Base-by-base conservation (phyloP, 139 green algal genomes). In the Spirogloea muscicola region DNA sequence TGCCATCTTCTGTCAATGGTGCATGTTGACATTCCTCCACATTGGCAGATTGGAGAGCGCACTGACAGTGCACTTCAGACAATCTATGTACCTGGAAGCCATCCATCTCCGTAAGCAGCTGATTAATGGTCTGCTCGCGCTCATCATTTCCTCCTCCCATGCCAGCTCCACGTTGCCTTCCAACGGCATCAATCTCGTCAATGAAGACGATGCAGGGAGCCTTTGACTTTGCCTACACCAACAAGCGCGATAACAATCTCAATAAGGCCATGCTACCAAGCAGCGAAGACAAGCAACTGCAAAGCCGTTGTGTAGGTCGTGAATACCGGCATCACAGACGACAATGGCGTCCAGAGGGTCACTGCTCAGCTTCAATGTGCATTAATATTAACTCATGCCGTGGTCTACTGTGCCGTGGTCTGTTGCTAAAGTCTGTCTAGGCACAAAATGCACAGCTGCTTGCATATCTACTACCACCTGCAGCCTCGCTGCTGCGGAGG, bases 191-290 rank as follows among this genome's bases (percentile, higher is more conserved):
- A 73, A 98, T 98, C 88, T 98, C 94, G 87, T 98, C 94, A 41
- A 98, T 94, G 86, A 98, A 98, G 68, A 98, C 85, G 81, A 98
- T 95, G 90, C 94, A 98, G 37, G 94, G 94, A 0, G 94, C 94
- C 85, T 94, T 94, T 55, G 86, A 73, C 84, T 94, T 94, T n/a
- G n/a, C n/a, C n/a, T n/a, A n/a, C n/a, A 27, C 13, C 49, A 5
- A 25, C 49, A 25, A 21, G 2, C 49, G 25, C 49, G 1, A 58
- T 10, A 21, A 58, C 31, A 9, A 59, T 59, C 49, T 59, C 49
- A 7, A n/a, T n/a, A n/a, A n/a, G n/a, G n/a, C n/a, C n/a, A n/a
- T n/a, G n/a, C n/a, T n/a, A n/a, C n/a, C n/a, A n/a, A n/a, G n/a
- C n/a, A n/a, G n/a, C n/a, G n/a, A n/a, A n/a, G n/a, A n/a, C n/a